Evolutionary conservation across 192 early-diverging fungal genomes (phyloP).

Genomic region (Kickxella alabastrina): DNA sequence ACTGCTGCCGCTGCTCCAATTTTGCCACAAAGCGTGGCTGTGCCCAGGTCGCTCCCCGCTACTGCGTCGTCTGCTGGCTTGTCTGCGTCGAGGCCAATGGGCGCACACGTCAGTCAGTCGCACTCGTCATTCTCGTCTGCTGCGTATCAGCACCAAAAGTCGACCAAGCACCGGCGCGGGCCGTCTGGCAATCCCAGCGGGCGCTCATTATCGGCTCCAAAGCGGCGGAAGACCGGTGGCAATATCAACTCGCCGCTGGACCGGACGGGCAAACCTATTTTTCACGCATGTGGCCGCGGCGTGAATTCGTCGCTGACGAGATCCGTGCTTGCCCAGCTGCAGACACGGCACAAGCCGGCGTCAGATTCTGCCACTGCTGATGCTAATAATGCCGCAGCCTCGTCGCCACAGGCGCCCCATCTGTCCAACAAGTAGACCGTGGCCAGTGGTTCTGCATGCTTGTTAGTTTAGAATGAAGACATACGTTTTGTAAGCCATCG

Average conservation of each 20-base stretch:
- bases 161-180: constrained; percentile 3
- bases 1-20: no score
- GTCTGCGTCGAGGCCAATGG: neutral
- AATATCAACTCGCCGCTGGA: constrained; percentile 35
- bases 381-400: neutral
- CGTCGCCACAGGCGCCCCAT: no score
- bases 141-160: neutral
- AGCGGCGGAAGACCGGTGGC: constrained; percentile 3
- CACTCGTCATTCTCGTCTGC: no score
- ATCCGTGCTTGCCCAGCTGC: constrained; percentile 46
- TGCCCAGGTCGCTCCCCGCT: neutral
- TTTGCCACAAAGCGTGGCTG: no score
- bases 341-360: constrained; percentile 11
- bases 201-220: constrained; percentile 2
- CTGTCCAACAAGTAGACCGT: no score
- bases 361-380: no score
- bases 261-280: constrained; percentile 31
- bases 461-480: no score
- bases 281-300: constrained; percentile 46
- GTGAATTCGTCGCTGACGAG: constrained; percentile 49
- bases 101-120: no score
- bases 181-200: neutral
- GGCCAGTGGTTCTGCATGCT: no score
- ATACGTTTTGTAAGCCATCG: no score
- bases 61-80: neutral